Conservation (phyloP, 352 stramenopile genomes). For the Globisporangium nagaii region DNA sequence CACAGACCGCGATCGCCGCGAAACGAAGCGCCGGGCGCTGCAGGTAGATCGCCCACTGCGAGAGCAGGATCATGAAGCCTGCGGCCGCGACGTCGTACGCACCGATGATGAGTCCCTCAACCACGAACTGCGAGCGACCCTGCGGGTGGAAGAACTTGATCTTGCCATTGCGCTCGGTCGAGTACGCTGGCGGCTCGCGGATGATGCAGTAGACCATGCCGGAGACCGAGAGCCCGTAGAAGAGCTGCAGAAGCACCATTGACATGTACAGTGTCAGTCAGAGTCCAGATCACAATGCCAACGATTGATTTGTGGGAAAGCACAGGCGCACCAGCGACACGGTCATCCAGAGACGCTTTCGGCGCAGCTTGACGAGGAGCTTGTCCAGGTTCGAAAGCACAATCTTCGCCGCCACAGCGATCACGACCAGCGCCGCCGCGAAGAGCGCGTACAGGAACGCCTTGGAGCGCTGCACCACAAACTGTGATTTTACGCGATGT, state of each 20-base stretch:
- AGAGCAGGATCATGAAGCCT: conserved; percentile 71
- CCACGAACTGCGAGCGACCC: conserved; percentile 77
- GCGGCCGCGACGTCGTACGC: conserved; percentile 61
- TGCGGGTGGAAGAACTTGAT: conserved; percentile 86
- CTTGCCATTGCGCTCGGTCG: conserved; percentile 67
- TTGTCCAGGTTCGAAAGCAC: conserved; percentile 63
- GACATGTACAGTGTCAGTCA: neutral
- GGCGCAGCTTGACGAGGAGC: conserved; percentile 63
- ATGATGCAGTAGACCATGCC: conserved; percentile 90
- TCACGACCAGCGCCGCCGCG: conserved; percentile 18
- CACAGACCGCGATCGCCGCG: conserved; percentile 46
- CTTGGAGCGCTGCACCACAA: conserved; percentile 69
- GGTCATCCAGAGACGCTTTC: conserved; percentile 84
- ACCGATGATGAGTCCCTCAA: conserved; percentile 79
- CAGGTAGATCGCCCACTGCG: conserved; percentile 79
- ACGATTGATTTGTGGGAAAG: neutral
- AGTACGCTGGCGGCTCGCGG: conserved; percentile 71
- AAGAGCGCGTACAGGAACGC: conserved; percentile 50
- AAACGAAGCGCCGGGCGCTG: conserved; percentile 52
- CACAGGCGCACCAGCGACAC: conserved; percentile 55
- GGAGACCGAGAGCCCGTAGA: conserved; percentile 84
- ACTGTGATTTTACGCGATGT: conserved; percentile 9
- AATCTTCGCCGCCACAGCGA: conserved; percentile 47
- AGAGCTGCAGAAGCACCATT: conserved; percentile 48
- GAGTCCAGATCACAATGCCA: neutral